Percentiles rank a stretch among this genome's conserved stretches.
phyloP scores from a whole-genome alignment of 1,284 basidiomycete genomes.

The Leccinum subspadiceum region DNA sequence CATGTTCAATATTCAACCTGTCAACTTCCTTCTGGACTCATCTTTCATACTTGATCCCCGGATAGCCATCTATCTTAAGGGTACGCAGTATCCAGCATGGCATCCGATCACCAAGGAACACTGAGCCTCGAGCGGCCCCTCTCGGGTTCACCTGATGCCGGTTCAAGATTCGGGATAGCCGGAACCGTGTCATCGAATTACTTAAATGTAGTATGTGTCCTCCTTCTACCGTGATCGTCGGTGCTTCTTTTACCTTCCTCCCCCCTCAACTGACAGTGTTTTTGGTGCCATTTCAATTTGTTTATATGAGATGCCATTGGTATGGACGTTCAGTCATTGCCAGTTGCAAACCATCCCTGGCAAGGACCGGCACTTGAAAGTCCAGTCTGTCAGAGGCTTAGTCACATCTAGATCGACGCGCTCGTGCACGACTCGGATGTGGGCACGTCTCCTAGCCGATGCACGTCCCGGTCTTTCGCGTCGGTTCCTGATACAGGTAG shows the following conservation, averaged over 20 bases:
- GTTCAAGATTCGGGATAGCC: background rate
- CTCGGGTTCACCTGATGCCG: background rate
- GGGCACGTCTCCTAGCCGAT: background rate
- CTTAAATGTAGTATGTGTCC: background rate
- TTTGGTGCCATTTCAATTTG: background rate
- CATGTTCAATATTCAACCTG: background rate
- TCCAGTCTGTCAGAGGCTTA: background rate
- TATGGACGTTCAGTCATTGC: background rate
- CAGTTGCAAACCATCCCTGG: background rate
- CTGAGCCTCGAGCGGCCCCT: background rate
- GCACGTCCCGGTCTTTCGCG: background rate
- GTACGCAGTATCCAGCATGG: background rate
- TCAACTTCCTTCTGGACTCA: background rate
- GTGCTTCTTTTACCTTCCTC: background rate
- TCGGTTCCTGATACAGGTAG: background rate
- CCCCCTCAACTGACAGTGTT: background rate
- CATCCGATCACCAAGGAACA: background rate
- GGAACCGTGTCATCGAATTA: background rate
- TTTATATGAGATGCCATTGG: background rate
- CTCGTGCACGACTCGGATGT: background rate
- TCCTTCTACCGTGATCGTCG: background rate
- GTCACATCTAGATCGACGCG: background rate
- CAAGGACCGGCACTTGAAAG: background rate
- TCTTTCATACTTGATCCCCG: background rate
- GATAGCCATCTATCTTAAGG: background rate